These are phyloP conservation scores for Obba rivulosa DNA, from an alignment of 768 basidiomycete genomes.

Conservation along the genomic window DNA sequence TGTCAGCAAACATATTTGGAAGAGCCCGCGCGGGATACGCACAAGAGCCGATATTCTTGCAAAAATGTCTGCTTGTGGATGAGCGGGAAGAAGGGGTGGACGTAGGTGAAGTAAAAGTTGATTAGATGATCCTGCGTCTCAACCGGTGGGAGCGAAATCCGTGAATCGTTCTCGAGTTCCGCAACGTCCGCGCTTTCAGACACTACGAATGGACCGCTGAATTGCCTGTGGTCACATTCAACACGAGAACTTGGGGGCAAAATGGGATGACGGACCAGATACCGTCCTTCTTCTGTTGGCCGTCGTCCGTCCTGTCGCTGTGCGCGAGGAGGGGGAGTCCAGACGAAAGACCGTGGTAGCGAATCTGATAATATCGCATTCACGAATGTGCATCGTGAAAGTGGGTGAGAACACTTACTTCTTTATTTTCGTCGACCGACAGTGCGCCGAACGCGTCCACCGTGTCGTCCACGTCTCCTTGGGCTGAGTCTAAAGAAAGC, in stretches of 20 bases:
- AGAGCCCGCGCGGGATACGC: not conserved
- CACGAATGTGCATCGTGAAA: constrained; percentile 7
- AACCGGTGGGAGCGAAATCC: constrained; percentile 46
- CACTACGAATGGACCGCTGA: not conserved
- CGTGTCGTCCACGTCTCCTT: constrained; percentile 29
- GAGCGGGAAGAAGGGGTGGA: constrained; percentile 80
- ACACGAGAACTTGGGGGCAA: not conserved
- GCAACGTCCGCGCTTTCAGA: not conserved
- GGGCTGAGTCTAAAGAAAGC: not conserved
- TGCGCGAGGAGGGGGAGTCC: constrained; percentile 72
- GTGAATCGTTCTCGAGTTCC: constrained; percentile 1
- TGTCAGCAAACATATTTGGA: too few relatives aligned
- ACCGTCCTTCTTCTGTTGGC: constrained; percentile 52
- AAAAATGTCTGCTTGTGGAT: constrained; percentile 70
- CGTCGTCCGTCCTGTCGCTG: constrained; percentile 60
- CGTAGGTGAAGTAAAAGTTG: constrained; percentile 74
- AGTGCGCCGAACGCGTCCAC: constrained; percentile 62
- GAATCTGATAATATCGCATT: constrained; percentile 43
- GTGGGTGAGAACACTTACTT: constrained; percentile 35
- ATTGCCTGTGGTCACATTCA: constrained; percentile 13
- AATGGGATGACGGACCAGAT: constrained; percentile 15
- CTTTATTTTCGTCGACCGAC: constrained; percentile 71
- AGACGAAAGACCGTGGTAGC: constrained; percentile 76
- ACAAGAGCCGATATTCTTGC: constrained; percentile 38
- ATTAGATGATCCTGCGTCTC: constrained; percentile 64